Conservation (phyloP, 352 stramenopile genomes). For the Globisporangium alternatum region DNA sequence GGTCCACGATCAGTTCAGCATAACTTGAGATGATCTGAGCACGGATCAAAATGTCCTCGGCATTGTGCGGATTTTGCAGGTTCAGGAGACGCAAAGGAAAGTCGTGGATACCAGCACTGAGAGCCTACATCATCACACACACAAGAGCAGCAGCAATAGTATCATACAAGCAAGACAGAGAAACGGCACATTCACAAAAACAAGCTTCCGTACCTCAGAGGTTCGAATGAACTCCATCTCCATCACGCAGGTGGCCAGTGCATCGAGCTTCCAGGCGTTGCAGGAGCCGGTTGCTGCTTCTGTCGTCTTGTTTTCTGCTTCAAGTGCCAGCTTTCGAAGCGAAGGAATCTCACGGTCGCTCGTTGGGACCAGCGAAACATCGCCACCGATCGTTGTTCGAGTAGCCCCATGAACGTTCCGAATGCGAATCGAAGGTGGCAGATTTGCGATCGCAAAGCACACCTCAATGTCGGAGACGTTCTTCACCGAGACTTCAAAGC, state of each 20-base stretch:
- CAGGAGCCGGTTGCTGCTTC: conserved; percentile 13
- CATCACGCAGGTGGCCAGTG: conserved; percentile 43
- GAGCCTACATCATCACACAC: not conserved
- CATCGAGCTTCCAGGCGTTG: conserved; percentile 50
- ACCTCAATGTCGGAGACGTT: conserved; percentile 68
- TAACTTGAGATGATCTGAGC: conserved; percentile 86
- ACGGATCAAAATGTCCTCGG: conserved; percentile 54
- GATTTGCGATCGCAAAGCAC: conserved; percentile 56
- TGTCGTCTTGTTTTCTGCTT: conserved; percentile 26
- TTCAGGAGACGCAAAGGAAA: conserved; percentile 73
- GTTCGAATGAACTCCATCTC: conserved; percentile 71
- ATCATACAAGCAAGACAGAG: not conserved
- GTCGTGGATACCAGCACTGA: conserved; percentile 51
- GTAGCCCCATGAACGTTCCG: conserved; percentile 33
- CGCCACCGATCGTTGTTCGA: conserved; percentile 24
- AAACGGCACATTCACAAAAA: not conserved
- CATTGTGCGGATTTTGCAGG: conserved; percentile 77
- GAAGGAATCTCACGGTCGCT: conserved; percentile 24
- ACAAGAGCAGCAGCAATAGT: not conserved
- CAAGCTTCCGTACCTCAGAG: conserved; percentile 40
- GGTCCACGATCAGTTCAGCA: conserved; percentile 73
- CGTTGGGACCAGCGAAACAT: not conserved
- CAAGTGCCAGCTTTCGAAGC: conserved; percentile 39
- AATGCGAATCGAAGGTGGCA: conserved; percentile 56
- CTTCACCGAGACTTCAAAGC: conserved; percentile 61